Evolutionary conservation across 2,329 filamentous ascomycete genomes (phyloP).

Genomic region (Conoideocrella luteorostrata): DNA sequence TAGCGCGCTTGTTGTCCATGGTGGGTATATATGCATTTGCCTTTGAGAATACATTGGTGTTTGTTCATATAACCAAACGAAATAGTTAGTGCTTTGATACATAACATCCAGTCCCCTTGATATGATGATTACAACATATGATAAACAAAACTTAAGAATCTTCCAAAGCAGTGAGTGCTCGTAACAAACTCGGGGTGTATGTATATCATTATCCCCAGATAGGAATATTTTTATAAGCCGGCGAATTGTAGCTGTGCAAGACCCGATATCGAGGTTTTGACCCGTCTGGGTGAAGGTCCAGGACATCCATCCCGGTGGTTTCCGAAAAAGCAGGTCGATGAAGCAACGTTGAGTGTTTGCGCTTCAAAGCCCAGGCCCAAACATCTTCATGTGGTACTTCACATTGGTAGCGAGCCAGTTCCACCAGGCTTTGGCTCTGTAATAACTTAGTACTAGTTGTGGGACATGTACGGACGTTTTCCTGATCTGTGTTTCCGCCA

Average conservation of each 20-base stretch:
- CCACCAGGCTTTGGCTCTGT: neutral
- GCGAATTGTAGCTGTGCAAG: constrained; percentile 53
- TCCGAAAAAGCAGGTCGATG: constrained; percentile 9
- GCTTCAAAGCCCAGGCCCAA: neutral
- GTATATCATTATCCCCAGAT: too few relatives aligned
- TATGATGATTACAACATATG: too few relatives aligned
- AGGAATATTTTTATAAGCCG: constrained; percentile 46
- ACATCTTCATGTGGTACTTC: neutral
- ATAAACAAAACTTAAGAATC: too few relatives aligned
- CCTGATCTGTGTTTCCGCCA: neutral
- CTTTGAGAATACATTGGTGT: too few relatives aligned
- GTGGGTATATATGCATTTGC: too few relatives aligned
- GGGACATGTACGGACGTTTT: too few relatives aligned
- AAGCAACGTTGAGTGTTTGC: constrained; percentile 9
- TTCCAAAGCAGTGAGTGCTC: too few relatives aligned
- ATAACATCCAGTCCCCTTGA: too few relatives aligned
- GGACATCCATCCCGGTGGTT: neutral
- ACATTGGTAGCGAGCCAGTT: neutral
- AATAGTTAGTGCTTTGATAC: too few relatives aligned
- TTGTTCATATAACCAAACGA: neutral
- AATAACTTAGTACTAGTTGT: too few relatives aligned
- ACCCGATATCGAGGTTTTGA: constrained; percentile 39
- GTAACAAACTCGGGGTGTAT: too few relatives aligned
- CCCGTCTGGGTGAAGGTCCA: constrained; percentile 7
- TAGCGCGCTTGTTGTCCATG: too few relatives aligned